A percentile compares a stretch with the other conserved stretches of the same genome.
These are phyloP conservation scores for Leishmania tarentolae DNA, from an alignment of 208 protist genomes.

Conservation along the genomic window DNA sequence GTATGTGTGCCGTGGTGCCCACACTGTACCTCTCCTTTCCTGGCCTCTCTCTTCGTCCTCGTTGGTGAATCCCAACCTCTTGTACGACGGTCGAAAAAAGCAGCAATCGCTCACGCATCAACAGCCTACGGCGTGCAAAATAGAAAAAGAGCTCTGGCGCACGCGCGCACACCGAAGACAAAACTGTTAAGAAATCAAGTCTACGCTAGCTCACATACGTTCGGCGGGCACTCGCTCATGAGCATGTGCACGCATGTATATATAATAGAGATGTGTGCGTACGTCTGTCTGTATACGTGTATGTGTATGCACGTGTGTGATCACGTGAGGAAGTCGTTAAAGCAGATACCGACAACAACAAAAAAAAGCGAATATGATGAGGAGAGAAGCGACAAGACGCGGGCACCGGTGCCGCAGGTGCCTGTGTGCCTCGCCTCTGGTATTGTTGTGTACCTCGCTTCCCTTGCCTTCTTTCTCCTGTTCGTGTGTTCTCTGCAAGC, in stretches of 20 bases:
- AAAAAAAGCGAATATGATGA: neutral
- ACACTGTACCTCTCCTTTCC: neutral
- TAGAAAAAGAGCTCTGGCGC: neutral
- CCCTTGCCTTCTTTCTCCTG: too few species aligned
- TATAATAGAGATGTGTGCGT: too few species aligned
- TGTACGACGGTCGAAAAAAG: neutral
- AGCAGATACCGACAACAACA: neutral
- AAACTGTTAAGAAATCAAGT: neutral
- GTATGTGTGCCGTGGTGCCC: neutral
- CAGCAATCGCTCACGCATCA: neutral
- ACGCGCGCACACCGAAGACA: neutral
- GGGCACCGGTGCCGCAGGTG: too few species aligned
- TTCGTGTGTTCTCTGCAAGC: too few species aligned
- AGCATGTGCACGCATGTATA: neutral
- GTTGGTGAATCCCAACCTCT: neutral
- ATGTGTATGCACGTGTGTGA: neutral
- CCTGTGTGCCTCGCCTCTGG: too few species aligned
- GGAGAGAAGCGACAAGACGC: too few species aligned
- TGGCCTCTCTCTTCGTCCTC: neutral
- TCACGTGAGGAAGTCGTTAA: neutral
- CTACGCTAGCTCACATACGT: neutral
- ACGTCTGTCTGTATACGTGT: constrained; percentile 4
- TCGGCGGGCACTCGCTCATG: neutral
- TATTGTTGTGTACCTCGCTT: too few species aligned
- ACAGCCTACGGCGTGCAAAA: neutral